phyloP scores from a whole-genome alignment of 768 basidiomycete species.

The Dioszegia aurantiaca region DNA sequence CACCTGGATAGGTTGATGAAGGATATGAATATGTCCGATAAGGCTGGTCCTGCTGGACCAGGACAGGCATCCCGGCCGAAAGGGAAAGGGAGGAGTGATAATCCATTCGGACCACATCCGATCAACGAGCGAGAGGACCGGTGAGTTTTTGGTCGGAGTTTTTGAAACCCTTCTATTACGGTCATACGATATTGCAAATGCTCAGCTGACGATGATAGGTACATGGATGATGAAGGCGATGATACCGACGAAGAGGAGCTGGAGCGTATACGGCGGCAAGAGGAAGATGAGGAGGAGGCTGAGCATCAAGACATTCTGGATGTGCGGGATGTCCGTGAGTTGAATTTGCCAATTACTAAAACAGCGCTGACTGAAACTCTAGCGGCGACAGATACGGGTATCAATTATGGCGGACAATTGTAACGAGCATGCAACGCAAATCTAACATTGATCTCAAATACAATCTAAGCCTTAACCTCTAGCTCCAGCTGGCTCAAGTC shows the following conservation, averaged over 20 bases:
- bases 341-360: too few species aligned
- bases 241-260: slow-evolving; percentile 42
- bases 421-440: not conserved
- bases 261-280: slow-evolving; percentile 34
- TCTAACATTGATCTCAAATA: too few species aligned
- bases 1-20: slow-evolving; percentile 51
- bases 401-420: slow-evolving; percentile 12
- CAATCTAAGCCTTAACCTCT: not conserved
- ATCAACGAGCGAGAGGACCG: slow-evolving; percentile 48
- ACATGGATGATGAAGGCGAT: slow-evolving; percentile 37
- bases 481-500: slow-evolving; percentile 38
- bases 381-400: not conserved
- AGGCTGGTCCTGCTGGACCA: slow-evolving; percentile 4
- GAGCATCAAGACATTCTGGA: slow-evolving; percentile 34
- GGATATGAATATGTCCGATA: slow-evolving; percentile 46
- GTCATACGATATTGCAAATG: not conserved
- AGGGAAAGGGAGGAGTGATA: slow-evolving; percentile 26
- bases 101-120: slow-evolving; percentile 51
- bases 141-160: slow-evolving; percentile 20
- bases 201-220: slow-evolving; percentile 6
- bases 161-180: not conserved
- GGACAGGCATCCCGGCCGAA: not conserved
- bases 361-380: slow-evolving; percentile 6
- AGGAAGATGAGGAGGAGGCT: slow-evolving; percentile 42
- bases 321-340: slow-evolving; percentile 37